Evolutionary conservation across 805 yeast species (phyloP).

Genomic region (Hanseniaspora jakobsenii): DNA sequence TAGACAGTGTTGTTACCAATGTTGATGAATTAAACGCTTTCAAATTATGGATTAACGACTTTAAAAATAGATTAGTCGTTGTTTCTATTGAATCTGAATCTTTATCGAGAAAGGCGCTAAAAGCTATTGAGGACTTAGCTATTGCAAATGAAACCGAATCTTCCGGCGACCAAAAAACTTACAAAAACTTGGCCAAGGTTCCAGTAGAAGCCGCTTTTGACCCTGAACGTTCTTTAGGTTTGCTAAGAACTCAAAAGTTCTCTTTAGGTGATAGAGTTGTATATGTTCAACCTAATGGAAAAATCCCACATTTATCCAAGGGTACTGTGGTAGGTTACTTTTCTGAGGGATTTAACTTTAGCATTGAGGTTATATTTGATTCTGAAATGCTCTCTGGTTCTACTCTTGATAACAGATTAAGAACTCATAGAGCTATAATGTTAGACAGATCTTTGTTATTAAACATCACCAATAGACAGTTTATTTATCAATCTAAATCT

Average conservation of each 20-base stretch:
- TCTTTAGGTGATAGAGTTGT: conserved; percentile 81
- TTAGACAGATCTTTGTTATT: conserved; percentile 72
- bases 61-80: conserved; percentile 44
- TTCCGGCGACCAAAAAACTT: no score
- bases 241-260: conserved; percentile 64
- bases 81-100: conserved; percentile 72
- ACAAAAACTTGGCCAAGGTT: conserved; percentile 60
- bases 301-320: conserved; percentile 71
- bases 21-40: conserved; percentile 17
- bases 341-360: conserved; percentile 40
- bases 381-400: conserved; percentile 71
- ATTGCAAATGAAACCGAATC: no score
- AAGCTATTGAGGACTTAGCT: conserved; percentile 52
- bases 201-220: conserved; percentile 74
- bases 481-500: conserved; percentile 62
- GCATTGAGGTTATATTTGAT: conserved; percentile 75
- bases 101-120: conserved; percentile 52
- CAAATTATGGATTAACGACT: conserved; percentile 35
- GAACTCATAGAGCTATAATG: conserved; percentile 69
- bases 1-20: conserved; percentile 23
- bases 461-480: conserved; percentile 63
- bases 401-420: conserved; percentile 63
- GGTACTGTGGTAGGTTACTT: conserved; percentile 83
- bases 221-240: conserved; percentile 59
- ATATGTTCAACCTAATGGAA: conserved; percentile 75